Percentiles rank a stretch among this genome's conserved stretches.
Conservation (phyloP, 176 grass and related monocot species). For the Thinopyrum elongatum region DNA sequence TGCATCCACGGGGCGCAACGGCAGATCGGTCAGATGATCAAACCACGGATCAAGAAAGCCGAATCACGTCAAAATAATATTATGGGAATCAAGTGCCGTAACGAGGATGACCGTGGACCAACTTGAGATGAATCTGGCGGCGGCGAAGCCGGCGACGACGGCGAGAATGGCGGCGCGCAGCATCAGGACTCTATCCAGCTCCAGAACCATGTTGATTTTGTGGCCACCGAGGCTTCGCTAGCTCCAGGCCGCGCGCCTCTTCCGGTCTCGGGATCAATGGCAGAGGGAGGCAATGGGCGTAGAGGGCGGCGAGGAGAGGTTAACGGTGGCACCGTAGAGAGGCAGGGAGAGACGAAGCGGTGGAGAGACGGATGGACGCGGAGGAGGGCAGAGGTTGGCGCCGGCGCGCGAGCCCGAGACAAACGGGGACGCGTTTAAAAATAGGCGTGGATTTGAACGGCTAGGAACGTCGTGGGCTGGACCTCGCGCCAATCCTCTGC, state of each 20-base stretch:
- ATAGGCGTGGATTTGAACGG: constrained; percentile 32
- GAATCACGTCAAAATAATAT: background rate
- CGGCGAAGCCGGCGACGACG: constrained; percentile 26
- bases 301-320: background rate
- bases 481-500: background rate
- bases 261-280: background rate
- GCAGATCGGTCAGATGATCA: background rate
- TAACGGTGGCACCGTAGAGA: constrained; percentile 14
- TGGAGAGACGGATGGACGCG: background rate
- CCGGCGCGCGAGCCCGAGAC: background rate
- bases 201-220: constrained; percentile 37
- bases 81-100: background rate
- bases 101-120: constrained; percentile 9
- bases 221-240: background rate
- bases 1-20: constrained; percentile 32
- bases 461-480: background rate
- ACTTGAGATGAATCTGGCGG: constrained; percentile 63
- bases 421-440: constrained; percentile 26
- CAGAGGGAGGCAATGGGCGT: constrained; percentile 13
- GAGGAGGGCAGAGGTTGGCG: constrained; percentile 23
- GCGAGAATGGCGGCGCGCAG: constrained; percentile 37
- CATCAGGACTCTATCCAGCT: constrained; percentile 27
- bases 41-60: background rate
- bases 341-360: background rate
- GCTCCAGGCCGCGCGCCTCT: background rate